Evolutionary conservation across 768 basidiomycete species (phyloP).

Genomic region (Boletus eberwhitei): DNA sequence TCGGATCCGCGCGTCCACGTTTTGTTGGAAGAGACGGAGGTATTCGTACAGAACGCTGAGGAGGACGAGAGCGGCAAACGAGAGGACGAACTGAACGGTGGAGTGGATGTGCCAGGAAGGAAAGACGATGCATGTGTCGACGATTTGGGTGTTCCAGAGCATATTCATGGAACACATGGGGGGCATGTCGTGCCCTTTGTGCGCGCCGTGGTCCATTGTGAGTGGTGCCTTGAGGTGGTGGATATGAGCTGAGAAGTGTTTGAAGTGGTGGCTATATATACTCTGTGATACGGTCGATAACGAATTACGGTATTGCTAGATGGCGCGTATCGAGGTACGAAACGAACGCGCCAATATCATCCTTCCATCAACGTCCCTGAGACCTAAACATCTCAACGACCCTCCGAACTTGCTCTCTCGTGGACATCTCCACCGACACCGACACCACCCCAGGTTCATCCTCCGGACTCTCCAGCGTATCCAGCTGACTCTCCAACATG

Average conservation of each 20-base stretch:
- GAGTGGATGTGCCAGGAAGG: conserved; percentile 70
- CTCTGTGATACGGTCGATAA: too few species aligned
- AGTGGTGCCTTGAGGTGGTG: neutral
- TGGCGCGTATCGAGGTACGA: too few species aligned
- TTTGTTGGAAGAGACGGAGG: conserved; percentile 59
- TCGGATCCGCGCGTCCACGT: conserved; percentile 59
- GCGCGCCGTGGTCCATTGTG: conserved; percentile 43
- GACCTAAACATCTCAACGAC: conserved; percentile 25
- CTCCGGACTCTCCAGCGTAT: conserved; percentile 64
- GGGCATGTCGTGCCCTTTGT: conserved; percentile 45
- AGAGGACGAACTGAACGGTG: conserved; percentile 53
- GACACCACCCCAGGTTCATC: conserved; percentile 67
- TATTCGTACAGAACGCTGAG: conserved; percentile 81
- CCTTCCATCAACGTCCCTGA: too few species aligned
- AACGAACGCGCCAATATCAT: too few species aligned
- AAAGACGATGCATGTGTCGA: conserved; percentile 83
- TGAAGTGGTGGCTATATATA: conserved; percentile 1
- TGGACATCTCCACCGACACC: conserved; percentile 51
- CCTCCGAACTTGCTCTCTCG: conserved; percentile 50
- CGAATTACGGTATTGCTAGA: too few species aligned
- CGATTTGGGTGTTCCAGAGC: conserved; percentile 83
- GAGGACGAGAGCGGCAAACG: conserved; percentile 59
- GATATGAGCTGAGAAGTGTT: neutral
- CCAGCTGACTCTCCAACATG: conserved; percentile 80
- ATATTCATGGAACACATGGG: conserved; percentile 71